Base-by-base conservation (phyloP, 805 yeast genomes). In the Kluyveromyces wickerhamii region DNA sequence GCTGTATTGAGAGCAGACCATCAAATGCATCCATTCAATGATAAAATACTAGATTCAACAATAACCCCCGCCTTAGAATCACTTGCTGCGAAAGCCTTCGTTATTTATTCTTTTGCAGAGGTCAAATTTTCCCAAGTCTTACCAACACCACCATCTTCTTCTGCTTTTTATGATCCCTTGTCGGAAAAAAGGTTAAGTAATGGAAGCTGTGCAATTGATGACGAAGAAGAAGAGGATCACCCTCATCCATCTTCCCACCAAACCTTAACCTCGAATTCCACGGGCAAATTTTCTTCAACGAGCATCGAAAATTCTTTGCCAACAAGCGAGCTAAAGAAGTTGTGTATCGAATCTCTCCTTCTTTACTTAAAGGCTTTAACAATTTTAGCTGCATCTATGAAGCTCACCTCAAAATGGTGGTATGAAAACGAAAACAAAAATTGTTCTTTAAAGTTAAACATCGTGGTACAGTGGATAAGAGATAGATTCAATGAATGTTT, bases 341-440 rank as follows among this genome's bases (percentile, higher is more conserved):
- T 87, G 4, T 77, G 94, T 39, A 87, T 82, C 45, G 97, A 92
- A 54, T 94, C 96, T 2, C 76, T 87, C 14, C 79, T 79, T 1
- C 62, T 89, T 37, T 89, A 87, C 58, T 80, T 87, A 42, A 89
- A 88, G 59, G 74, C 94, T 0, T 66, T 92, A 29, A 77, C 94
- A 1, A 61, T 88, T 11, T 66, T 89, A 34, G 89, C 95, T 1
- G 75, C 71, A 40, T 95, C 95, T 0, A 88, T 89, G 94, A 70
- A 75, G 32, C 57, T 77, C 26, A 94, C 96, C 1, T 76, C 88
- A 27, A 78, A 70, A 10, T 92, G 97, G 96, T 92, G 97, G 97
- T 70, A 73, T 41, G 60, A 59, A 23, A 65, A 63, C 21, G 54
- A 45, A 51, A 55, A 48, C 54, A 38, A 65, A 71, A 50, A 52